These are phyloP conservation scores for Talaromyces borbonicus DNA, from an alignment of 495 filamentous ascomycete species.

Conservation along the genomic window DNA sequence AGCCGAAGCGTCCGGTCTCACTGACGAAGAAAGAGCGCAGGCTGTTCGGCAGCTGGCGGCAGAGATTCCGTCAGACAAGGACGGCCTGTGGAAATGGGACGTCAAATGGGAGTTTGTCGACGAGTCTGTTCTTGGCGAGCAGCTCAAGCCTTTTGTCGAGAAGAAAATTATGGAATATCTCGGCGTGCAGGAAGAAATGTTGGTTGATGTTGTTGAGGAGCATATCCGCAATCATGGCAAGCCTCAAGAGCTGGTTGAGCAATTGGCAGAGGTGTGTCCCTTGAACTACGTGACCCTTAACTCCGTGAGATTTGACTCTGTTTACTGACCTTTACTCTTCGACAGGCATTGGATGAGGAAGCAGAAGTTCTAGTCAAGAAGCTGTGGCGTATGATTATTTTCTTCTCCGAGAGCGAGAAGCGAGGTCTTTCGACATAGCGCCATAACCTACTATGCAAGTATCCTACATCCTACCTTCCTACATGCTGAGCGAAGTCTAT, in stretches of 20 bases:
- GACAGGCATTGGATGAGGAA: slow-evolving; percentile 84
- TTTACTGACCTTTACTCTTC: slow-evolving; percentile 23
- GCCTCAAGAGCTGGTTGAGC: slow-evolving; percentile 73
- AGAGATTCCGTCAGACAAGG: slow-evolving; percentile 81
- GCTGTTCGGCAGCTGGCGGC: slow-evolving; percentile 69
- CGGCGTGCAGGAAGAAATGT: slow-evolving; percentile 90
- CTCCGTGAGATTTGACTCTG: slow-evolving; percentile 6
- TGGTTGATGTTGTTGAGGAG: slow-evolving; percentile 86
- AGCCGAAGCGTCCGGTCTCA: slow-evolving; percentile 55
- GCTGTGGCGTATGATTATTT: slow-evolving; percentile 96
- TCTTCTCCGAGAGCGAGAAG: slow-evolving; percentile 95
- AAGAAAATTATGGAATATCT: slow-evolving; percentile 97
- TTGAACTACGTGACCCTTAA: slow-evolving; percentile 6
- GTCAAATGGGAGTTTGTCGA: slow-evolving; percentile 95
- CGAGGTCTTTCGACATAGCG: slow-evolving; percentile 53
- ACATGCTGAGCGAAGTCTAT: too few relatives aligned
- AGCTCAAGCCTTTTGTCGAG: slow-evolving; percentile 90
- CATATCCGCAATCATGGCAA: slow-evolving; percentile 68
- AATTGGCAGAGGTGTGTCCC: slow-evolving; percentile 66
- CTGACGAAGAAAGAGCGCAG: slow-evolving; percentile 76
- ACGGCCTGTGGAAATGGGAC: slow-evolving; percentile 82
- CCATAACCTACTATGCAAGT: neutral
- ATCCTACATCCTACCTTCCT: too few relatives aligned
- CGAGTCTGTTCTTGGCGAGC: slow-evolving; percentile 69
- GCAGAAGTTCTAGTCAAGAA: slow-evolving; percentile 91